A percentile compares a stretch with the other conserved stretches of the same genome.
Evolutionary conservation across 805 yeast species (phyloP).

Genomic region (Deakozyma indianensis): DNA sequence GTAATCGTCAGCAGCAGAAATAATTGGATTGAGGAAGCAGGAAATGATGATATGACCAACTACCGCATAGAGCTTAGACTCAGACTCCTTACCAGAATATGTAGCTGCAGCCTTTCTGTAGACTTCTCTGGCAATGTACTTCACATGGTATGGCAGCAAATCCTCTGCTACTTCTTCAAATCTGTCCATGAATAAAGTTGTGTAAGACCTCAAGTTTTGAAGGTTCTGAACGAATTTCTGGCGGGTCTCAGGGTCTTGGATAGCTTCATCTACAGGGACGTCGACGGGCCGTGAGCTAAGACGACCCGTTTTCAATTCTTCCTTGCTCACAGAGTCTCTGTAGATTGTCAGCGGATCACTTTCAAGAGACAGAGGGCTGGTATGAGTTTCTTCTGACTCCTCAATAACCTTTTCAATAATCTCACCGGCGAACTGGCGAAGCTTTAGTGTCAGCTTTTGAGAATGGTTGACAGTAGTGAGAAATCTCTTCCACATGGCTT

Average conservation of each 20-base stretch:
- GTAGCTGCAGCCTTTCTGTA: conserved; percentile 11
- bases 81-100: conserved; percentile 40
- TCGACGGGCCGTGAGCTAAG: conserved; percentile 25
- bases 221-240: conserved; percentile 56
- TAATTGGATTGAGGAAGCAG: conserved; percentile 23
- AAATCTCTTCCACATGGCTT: conserved; percentile 30
- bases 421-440: conserved; percentile 24
- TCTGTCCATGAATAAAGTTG: conserved; percentile 44
- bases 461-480: conserved; percentile 26
- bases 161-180: conserved; percentile 30
- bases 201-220: conserved; percentile 55
- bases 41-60: conserved; percentile 41
- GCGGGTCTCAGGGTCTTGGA: conserved; percentile 66
- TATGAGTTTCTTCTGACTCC: conserved; percentile 1
- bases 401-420: conserved; percentile 18
- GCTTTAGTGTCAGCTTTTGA: conserved; percentile 20
- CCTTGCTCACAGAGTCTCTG: conserved; percentile 5
- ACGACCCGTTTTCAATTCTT: conserved; percentile 19
- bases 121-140: conserved; percentile 36
- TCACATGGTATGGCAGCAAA: conserved; percentile 40
- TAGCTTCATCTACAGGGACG: conserved; percentile 50
- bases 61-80: conserved; percentile 45
- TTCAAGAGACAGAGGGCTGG: conserved; percentile 34
- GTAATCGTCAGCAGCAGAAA: conserved; percentile 28
- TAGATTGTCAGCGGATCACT: conserved; percentile 50